Evolutionary conservation across 2,329 filamentous ascomycete species (phyloP).

Genomic region (Botrytis aclada): DNA sequence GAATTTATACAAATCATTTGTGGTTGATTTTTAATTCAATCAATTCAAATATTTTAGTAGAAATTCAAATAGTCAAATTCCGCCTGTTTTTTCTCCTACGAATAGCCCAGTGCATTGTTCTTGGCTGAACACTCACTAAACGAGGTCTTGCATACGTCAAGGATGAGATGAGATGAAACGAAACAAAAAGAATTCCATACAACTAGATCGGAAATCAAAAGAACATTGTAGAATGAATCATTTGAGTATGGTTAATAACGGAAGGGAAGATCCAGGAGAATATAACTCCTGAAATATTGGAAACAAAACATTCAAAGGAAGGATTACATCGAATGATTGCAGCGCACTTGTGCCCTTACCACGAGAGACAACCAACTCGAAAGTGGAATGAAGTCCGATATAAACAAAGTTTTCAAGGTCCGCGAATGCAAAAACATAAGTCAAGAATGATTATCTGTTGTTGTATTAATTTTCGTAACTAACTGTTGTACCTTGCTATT

Average conservation of each 20-base stretch:
- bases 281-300: neutral
- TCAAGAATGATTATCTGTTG: neutral
- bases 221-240: neutral
- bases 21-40: too few species aligned
- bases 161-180: neutral
- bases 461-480: slow-evolving; percentile 5
- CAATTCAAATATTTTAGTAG: too few species aligned
- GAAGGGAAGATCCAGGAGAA: neutral
- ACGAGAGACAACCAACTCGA: neutral
- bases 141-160: neutral
- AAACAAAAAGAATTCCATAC: neutral
- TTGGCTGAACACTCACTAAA: neutral
- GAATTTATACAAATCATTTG: too few species aligned
- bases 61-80: too few species aligned
- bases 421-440: neutral
- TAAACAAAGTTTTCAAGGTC: neutral
- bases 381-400: neutral
- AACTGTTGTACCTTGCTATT: neutral
- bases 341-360: neutral
- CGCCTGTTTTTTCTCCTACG: too few species aligned
- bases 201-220: neutral
- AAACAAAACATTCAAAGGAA: neutral
- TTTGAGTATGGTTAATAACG: neutral
- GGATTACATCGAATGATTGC: neutral
- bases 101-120: neutral